These are phyloP conservation scores for Phyllosticta paracitricarpa DNA, from an alignment of 2,329 filamentous ascomycete genomes.

Conservation along the genomic window DNA sequence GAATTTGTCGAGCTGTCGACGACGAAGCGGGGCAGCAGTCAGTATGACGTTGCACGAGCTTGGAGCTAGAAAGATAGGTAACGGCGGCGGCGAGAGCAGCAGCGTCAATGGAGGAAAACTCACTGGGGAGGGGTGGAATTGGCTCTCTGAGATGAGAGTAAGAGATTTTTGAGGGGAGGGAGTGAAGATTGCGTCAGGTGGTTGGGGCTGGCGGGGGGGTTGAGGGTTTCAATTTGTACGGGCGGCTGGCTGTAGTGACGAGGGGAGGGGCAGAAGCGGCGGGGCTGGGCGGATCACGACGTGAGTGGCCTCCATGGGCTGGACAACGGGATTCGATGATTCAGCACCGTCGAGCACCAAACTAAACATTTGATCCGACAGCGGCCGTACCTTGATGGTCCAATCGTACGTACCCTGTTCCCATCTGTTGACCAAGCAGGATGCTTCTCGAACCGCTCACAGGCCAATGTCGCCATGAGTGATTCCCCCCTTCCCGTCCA, in stretches of 20 bases:
- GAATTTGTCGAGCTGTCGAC: conserved; percentile 2
- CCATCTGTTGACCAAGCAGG: not conserved
- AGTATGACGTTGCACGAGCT: conserved; percentile 8
- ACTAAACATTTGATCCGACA: not conserved
- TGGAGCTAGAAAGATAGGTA: not conserved
- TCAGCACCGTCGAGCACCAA: not conserved
- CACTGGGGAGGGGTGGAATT: not conserved
- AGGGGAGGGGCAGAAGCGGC: not conserved
- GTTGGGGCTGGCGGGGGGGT: not conserved
- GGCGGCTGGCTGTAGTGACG: not conserved
- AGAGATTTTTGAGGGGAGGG: not conserved
- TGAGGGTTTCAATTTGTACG: not conserved
- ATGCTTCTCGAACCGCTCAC: not conserved
- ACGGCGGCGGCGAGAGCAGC: not conserved
- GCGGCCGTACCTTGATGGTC: not conserved
- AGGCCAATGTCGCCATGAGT: not conserved
- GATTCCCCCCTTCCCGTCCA: too few species aligned
- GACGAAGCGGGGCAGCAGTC: not conserved
- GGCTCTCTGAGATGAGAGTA: not conserved
- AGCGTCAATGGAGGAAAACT: not conserved
- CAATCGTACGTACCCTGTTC: not conserved
- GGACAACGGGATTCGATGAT: not conserved
- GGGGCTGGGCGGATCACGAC: conserved; percentile 1
- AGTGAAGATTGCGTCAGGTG: conserved; percentile 1
- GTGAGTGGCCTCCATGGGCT: not conserved